These are phyloP conservation scores for Onygenales sp. DNA, from an alignment of 2,329 filamentous ascomycete genomes.

Conservation along the genomic window DNA sequence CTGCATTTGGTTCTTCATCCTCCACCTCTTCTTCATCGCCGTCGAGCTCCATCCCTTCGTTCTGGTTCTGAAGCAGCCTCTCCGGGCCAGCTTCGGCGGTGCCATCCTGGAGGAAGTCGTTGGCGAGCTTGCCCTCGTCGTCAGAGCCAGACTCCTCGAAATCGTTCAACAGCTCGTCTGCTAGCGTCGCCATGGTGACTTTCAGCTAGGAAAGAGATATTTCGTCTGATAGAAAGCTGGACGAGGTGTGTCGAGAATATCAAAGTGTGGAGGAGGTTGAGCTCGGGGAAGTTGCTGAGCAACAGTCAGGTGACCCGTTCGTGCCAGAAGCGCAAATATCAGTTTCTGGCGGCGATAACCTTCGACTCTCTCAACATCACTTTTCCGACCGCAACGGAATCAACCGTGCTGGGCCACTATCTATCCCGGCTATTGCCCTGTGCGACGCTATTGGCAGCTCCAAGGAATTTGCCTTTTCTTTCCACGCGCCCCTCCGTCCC, in stretches of 20 bases:
- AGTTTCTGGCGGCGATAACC: not conserved
- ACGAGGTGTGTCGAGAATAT: not conserved
- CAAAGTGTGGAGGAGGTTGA: not conserved
- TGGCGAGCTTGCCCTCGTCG: slow-evolving; percentile 52
- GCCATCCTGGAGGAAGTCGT: slow-evolving; percentile 37
- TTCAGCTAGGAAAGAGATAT: not conserved
- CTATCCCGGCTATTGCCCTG: not conserved
- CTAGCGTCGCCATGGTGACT: slow-evolving; percentile 69
- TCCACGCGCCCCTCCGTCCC: not conserved
- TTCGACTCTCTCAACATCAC: not conserved
- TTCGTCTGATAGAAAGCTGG: not conserved
- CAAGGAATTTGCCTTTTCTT: not conserved
- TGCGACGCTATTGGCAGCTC: not conserved
- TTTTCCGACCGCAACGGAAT: not conserved
- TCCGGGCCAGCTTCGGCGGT: slow-evolving; percentile 20
- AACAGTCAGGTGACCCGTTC: not conserved
- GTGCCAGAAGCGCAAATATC: not conserved
- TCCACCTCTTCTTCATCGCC: slow-evolving; percentile 15
- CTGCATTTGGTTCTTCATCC: slow-evolving; percentile 14
- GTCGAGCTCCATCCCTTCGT: slow-evolving; percentile 11
- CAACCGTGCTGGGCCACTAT: not conserved
- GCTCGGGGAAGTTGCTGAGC: not conserved
- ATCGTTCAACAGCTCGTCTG: slow-evolving; percentile 85
- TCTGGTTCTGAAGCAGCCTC: slow-evolving; percentile 20
- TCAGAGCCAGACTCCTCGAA: slow-evolving; percentile 81